Base-by-base conservation (phyloP, 305 asterid species). In the Caryopteris hybrid region DNA sequence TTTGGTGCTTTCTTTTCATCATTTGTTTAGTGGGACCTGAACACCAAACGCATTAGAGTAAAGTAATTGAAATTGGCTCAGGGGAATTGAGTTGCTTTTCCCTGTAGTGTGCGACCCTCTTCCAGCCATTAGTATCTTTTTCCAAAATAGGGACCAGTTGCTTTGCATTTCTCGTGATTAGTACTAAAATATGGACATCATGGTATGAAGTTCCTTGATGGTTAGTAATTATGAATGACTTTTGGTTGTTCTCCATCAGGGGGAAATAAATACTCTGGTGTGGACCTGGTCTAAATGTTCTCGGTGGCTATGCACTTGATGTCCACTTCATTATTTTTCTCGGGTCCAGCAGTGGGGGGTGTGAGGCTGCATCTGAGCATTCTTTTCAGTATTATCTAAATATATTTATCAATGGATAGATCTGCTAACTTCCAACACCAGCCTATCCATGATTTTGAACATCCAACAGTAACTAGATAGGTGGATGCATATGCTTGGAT, bases 131-230 rank as follows among this genome's bases (percentile, higher is more conserved):
- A 20, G 22, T 9, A 43, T 60, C 55, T 31, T 68, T 60, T 27
- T 61, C 27, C 62, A 17, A 20, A 27, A 57, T 46, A 57, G 52
- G 64, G 62, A 62, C 13, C 3, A 47, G 43, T 29, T 55, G 23
- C 45, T 61, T 25, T 13, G 14, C 38, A 59, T 41, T 27, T 72
- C 16, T 16, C 18, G 12, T 12, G 21, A 64, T 56, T 22, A 45
- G 31, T 57, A 48, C 27, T 18, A 27, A 34, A 66, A 66, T 79
- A 47, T 61, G 18, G 69, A 41, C 53, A 18, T 68, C 61, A 14
- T 62, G 34, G 25, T 64, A 61, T 68, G 42, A 13, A 63, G 76
- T 18, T 67, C 38, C 61, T 23, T 71, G 63, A 48, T 67, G 58
- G 45, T 41, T 54, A 59, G 54, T 55, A 31, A 66, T 34, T 22